phyloP scores from a whole-genome alignment of 768 basidiomycete species.

The Coprinopsis marcescibilis region DNA sequence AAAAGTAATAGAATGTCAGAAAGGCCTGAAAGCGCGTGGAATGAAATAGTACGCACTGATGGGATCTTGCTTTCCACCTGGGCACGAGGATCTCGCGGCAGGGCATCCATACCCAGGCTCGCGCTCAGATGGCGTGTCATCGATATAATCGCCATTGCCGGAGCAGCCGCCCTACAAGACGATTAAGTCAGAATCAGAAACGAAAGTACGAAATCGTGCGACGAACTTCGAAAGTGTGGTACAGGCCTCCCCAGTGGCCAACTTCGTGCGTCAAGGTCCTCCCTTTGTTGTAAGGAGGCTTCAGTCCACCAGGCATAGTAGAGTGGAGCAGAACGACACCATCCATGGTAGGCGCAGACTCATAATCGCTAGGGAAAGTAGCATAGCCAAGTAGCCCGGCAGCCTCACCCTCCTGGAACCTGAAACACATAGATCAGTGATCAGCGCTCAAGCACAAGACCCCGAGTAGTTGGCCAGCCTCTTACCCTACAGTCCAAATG shows the following conservation, averaged over 20 bases:
- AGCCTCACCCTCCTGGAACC: conserved; percentile 23
- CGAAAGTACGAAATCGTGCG: neutral
- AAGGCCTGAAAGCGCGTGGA: neutral
- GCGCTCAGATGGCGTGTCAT: conserved; percentile 35
- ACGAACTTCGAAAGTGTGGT: conserved; percentile 46
- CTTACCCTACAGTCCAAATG: conserved; percentile 45
- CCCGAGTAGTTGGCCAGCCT: neutral
- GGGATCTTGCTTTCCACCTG: conserved; percentile 11
- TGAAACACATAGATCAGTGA: conserved; percentile 11
- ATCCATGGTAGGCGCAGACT: conserved; percentile 33
- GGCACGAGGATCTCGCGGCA: conserved; percentile 19
- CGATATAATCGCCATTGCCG: conserved; percentile 31
- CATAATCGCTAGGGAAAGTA: conserved; percentile 44
- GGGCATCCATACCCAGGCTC: conserved; percentile 29
- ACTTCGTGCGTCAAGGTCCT: conserved; percentile 49
- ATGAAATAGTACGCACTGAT: conserved; percentile 11
- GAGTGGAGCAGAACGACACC: conserved; percentile 39
- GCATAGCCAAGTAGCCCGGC: conserved; percentile 35
- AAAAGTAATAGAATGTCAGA: neutral
- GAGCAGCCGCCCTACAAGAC: conserved; percentile 34
- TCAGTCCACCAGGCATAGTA: conserved; percentile 35
- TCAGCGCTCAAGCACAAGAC: neutral
- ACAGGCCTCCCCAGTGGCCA: conserved; percentile 53
- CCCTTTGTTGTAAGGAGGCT: conserved; percentile 35
- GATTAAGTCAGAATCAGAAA: neutral